These are phyloP conservation scores for Leccinum pellstonianum DNA, from an alignment of 768 basidiomycete genomes.

Conservation along the genomic window DNA sequence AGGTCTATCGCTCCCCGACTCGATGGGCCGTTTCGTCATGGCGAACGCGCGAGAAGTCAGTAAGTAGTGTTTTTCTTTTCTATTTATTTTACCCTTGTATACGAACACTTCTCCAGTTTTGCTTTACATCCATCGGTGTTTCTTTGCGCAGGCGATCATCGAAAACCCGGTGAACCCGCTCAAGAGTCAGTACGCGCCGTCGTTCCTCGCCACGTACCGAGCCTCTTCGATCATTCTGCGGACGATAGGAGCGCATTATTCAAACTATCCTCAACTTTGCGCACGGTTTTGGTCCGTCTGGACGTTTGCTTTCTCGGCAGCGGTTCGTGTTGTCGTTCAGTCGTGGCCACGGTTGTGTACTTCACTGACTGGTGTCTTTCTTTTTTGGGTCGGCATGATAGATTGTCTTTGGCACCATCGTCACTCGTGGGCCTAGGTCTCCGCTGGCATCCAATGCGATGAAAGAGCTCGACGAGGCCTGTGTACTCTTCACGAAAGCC, in stretches of 20 bases:
- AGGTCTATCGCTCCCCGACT: slow-evolving; percentile 19
- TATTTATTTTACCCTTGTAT: neutral
- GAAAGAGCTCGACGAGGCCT: slow-evolving; percentile 66
- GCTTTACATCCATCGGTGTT: slow-evolving; percentile 63
- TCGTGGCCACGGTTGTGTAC: neutral
- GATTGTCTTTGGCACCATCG: slow-evolving; percentile 80
- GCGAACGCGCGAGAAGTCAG: slow-evolving; percentile 36
- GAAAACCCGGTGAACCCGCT: slow-evolving; percentile 66
- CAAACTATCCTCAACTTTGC: slow-evolving; percentile 44
- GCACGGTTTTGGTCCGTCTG: slow-evolving; percentile 62
- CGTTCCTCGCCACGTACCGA: slow-evolving; percentile 62
- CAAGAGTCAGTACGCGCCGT: slow-evolving; percentile 61
- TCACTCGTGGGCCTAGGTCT: slow-evolving; percentile 68
- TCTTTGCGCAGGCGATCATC: slow-evolving; percentile 71
- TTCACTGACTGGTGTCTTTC: slow-evolving; percentile 3
- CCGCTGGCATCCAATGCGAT: slow-evolving; percentile 67
- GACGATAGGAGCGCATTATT: slow-evolving; percentile 48
- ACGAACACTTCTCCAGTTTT: slow-evolving; percentile 39
- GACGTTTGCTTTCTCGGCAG: slow-evolving; percentile 59
- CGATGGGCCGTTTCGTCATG: slow-evolving; percentile 42
- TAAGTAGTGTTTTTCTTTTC: slow-evolving; percentile 23
- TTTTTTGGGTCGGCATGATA: slow-evolving; percentile 22
- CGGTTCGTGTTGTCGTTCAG: slow-evolving; percentile 33
- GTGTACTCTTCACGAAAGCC: slow-evolving; percentile 62
- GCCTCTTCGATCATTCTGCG: slow-evolving; percentile 57